Evolutionary conservation across 1,284 basidiomycete species (phyloP).

Genomic region (Anthracocystis walkeri): DNA sequence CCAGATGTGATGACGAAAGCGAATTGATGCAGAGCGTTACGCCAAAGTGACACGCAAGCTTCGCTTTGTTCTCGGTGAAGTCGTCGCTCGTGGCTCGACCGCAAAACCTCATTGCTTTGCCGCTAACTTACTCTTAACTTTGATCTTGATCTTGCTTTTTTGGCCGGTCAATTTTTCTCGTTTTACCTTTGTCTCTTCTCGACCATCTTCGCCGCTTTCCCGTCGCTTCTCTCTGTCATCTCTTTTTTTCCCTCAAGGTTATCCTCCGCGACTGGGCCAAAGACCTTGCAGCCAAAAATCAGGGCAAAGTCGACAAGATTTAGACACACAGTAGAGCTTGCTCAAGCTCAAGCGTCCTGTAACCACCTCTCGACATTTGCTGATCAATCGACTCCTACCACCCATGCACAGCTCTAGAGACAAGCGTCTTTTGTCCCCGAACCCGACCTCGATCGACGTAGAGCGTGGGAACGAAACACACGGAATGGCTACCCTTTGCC

Average conservation of each 20-base stretch:
- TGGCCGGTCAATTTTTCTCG: background rate
- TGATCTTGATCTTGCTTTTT: constrained; percentile 2
- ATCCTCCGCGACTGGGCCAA: constrained; percentile 72
- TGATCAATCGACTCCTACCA: constrained; percentile 2
- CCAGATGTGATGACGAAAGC: constrained; percentile 10
- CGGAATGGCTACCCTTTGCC: background rate
- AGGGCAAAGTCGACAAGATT: constrained; percentile 44
- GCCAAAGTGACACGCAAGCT: constrained; percentile 7
- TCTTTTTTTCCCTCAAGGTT: constrained; percentile 38
- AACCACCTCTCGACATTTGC: background rate
- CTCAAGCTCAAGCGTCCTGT: background rate
- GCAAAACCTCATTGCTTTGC: constrained; percentile 9
- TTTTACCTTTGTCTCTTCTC: background rate
- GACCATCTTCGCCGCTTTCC: background rate
- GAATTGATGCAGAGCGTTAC: background rate
- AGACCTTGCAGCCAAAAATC: constrained; percentile 40
- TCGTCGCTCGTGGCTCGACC: constrained; percentile 2
- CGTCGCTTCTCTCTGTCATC: background rate
- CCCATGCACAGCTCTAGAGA: no score
- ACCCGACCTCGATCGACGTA: no score
- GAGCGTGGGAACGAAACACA: no score
- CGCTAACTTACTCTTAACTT: constrained; percentile 9
- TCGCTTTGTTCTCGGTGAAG: constrained; percentile 27
- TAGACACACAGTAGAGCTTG: constrained; percentile 3
- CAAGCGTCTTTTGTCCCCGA: no score